phyloP scores from a whole-genome alignment of 1,284 basidiomycete genomes.

The Ceratobasidium sp. region DNA sequence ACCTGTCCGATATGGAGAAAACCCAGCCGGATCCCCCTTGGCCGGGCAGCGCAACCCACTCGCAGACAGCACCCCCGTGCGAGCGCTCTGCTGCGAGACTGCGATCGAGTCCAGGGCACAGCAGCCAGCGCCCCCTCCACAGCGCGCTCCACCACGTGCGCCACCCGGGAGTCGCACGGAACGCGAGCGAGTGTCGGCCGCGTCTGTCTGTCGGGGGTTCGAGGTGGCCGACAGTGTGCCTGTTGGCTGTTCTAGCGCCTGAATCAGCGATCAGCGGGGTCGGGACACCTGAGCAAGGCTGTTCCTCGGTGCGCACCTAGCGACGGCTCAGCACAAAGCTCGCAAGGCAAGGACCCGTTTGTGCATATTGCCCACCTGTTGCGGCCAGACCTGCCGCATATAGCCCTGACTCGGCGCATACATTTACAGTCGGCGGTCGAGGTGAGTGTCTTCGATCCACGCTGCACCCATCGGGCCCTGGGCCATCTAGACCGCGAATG shows the following conservation, averaged over 20 bases:
- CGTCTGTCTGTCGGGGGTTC: neutral
- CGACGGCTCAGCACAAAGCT: constrained; percentile 7
- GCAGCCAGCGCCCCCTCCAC: neutral
- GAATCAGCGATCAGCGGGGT: too few species aligned
- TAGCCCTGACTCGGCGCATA: neutral
- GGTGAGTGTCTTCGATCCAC: constrained; percentile 21
- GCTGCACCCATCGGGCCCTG: constrained; percentile 15
- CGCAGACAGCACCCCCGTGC: neutral
- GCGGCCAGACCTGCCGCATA: neutral
- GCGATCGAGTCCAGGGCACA: neutral
- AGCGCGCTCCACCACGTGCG: neutral
- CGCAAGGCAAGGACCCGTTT: neutral
- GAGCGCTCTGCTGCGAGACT: neutral
- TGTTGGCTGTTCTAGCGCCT: neutral
- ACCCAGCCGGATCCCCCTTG: neutral
- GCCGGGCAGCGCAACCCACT: neutral
- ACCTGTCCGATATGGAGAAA: constrained; percentile 17
- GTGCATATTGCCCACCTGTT: constrained; percentile 3
- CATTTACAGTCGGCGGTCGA: neutral
- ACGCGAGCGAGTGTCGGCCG: neutral
- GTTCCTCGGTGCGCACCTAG: neutral
- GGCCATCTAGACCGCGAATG: constrained; percentile 29
- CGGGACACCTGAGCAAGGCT: neutral
- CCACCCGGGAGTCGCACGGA: neutral
- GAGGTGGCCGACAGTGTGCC: neutral